Conservation (phyloP, 2,329 filamentous ascomycete genomes). For the Neopestalotiopsis clavispora region DNA sequence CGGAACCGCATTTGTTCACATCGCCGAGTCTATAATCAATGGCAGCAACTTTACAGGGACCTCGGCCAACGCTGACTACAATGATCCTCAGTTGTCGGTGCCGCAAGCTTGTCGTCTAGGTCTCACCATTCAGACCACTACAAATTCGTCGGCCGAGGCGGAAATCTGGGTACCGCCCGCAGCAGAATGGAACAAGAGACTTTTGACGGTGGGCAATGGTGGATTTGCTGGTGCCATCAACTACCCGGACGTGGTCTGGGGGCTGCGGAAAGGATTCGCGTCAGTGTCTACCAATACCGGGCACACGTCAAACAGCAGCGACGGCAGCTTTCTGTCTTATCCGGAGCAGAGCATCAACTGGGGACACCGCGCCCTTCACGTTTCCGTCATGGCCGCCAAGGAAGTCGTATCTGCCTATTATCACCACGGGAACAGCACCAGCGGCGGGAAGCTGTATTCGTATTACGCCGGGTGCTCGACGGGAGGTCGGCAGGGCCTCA, state of each 20-base stretch:
- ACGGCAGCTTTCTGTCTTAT: conserved; percentile 30
- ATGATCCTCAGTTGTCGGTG: neutral
- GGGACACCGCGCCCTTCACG: conserved; percentile 26
- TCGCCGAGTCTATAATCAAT: neutral
- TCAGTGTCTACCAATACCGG: conserved; percentile 12
- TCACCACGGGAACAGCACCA: conserved; percentile 28
- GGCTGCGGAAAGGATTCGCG: conserved; percentile 10
- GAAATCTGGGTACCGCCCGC: conserved; percentile 12
- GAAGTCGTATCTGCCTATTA: conserved; percentile 49
- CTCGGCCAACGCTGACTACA: conserved; percentile 3
- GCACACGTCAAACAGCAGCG: conserved; percentile 23
- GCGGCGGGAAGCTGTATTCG: conserved; percentile 35
- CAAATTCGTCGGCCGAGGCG: neutral
- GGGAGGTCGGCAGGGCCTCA: conserved; percentile 58
- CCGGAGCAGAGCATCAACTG: conserved; percentile 30
- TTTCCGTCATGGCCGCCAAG: conserved; percentile 47
- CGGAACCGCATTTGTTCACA: neutral
- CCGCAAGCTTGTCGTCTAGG: conserved; percentile 8
- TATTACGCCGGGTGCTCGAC: conserved; percentile 60
- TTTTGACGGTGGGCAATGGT: conserved; percentile 10
- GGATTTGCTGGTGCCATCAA: conserved; percentile 8
- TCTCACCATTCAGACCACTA: neutral
- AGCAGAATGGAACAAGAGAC: neutral
- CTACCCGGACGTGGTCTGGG: conserved; percentile 11
- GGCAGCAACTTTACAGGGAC: conserved; percentile 5